phyloP scores from a whole-genome alignment of 345 rosid species.

The Rhizophora apiculata region DNA sequence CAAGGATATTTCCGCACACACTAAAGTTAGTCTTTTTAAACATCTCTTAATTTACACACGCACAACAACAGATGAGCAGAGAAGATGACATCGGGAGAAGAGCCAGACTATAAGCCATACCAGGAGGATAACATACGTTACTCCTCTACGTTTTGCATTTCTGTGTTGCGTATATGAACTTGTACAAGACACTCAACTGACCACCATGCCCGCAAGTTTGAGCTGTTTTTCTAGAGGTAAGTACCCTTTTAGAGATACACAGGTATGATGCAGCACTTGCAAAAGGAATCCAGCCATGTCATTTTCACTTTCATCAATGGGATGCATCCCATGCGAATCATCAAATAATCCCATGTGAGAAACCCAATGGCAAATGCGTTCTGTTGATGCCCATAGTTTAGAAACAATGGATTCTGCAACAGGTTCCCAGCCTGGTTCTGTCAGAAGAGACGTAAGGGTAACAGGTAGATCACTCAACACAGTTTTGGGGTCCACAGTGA shows the following conservation, averaged over 20 bases:
- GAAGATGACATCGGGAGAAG: background rate
- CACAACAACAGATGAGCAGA: no score
- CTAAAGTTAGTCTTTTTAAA: no score
- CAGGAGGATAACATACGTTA: background rate
- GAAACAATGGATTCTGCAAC: slow-evolving; percentile 48
- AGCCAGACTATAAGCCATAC: background rate
- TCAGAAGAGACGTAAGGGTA: slow-evolving; percentile 58
- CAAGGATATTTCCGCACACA: no score
- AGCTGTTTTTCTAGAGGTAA: slow-evolving; percentile 75
- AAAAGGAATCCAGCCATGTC: slow-evolving; percentile 38
- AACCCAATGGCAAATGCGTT: slow-evolving; percentile 57
- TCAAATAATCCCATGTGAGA: slow-evolving; percentile 15
- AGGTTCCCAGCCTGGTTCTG: slow-evolving; percentile 54
- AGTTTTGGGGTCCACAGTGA: slow-evolving; percentile 50
- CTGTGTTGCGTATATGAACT: background rate
- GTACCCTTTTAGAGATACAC: slow-evolving; percentile 51
- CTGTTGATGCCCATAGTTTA: slow-evolving; percentile 54
- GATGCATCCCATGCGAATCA: slow-evolving; percentile 22
- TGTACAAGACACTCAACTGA: slow-evolving; percentile 11
- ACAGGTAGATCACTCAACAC: slow-evolving; percentile 69
- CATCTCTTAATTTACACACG: no score
- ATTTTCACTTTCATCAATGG: slow-evolving; percentile 47
- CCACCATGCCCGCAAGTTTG: slow-evolving; percentile 54
- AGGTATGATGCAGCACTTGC: slow-evolving; percentile 49
- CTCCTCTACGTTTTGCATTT: background rate